phyloP scores from a whole-genome alignment of 1,139 yeast genomes.

The Lodderomyces theae region DNA sequence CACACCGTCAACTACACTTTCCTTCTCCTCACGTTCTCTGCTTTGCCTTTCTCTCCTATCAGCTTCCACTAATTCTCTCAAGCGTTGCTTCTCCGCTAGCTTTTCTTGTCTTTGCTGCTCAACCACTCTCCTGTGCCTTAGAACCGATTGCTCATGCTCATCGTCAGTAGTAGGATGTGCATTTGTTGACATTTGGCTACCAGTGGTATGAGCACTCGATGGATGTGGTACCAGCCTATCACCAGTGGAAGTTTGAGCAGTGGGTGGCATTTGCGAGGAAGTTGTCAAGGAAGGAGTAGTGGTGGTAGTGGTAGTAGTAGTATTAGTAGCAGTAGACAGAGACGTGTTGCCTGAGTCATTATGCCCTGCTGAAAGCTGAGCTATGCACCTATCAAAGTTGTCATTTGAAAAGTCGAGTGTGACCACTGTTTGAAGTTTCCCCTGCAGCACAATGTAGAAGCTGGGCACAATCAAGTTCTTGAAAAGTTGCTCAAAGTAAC shows the following conservation, averaged over 20 bases:
- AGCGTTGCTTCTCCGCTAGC: conserved; percentile 52
- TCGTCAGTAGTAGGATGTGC: neutral
- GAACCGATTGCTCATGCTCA: conserved; percentile 11
- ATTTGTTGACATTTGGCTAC: neutral
- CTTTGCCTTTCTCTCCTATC: conserved; percentile 52
- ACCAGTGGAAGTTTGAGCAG: neutral
- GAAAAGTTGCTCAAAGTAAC: conserved; percentile 49
- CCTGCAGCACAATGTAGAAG: conserved; percentile 45
- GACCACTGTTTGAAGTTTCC: conserved; percentile 44
- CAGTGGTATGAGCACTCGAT: neutral
- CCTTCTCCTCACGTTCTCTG: conserved; percentile 38
- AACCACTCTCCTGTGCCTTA: conserved; percentile 39
- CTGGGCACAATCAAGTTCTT: conserved; percentile 47
- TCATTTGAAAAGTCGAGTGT: conserved; percentile 23
- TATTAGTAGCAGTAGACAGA: too few relatives aligned
- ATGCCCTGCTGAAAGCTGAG: neutral
- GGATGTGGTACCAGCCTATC: neutral
- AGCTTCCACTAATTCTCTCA: conserved; percentile 46
- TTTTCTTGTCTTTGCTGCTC: conserved; percentile 34
- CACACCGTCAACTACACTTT: neutral
- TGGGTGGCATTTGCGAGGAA: neutral
- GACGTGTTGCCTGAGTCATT: neutral
- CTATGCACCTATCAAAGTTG: conserved; percentile 18
- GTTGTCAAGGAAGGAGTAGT: conserved; percentile 2
- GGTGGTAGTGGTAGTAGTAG: too few relatives aligned